Evolutionary conservation across 2,329 filamentous ascomycete genomes (phyloP).

Genomic region (Alternaria sp.): DNA sequence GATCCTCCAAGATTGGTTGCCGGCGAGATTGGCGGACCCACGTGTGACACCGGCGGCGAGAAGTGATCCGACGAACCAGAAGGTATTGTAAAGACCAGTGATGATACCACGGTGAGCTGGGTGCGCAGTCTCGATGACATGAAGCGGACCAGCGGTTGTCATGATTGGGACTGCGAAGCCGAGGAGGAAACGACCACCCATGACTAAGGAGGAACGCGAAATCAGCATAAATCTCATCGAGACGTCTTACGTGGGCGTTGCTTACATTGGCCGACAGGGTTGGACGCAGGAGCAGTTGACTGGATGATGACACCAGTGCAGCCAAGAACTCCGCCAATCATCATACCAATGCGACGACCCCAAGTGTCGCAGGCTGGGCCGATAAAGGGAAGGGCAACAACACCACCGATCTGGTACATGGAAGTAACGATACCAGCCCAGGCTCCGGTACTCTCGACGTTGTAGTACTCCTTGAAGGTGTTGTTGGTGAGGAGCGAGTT

Average conservation of each 20-base stretch:
- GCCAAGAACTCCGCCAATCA: conserved; percentile 59
- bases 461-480: conserved; percentile 52
- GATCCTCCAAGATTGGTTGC: conserved; percentile 29
- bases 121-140: conserved; percentile 66
- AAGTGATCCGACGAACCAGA: conserved; percentile 52
- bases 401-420: conserved; percentile 58
- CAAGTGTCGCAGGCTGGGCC: conserved; percentile 56
- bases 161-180: conserved; percentile 66
- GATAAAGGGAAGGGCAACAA: conserved; percentile 55
- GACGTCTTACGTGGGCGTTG: not conserved
- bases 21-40: conserved; percentile 23
- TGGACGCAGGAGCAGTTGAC: conserved; percentile 51
- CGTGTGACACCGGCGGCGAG: conserved; percentile 36
- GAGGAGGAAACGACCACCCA: conserved; percentile 64
- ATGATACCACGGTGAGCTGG: conserved; percentile 62
- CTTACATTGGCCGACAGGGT: conserved; percentile 49
- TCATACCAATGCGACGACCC: conserved; percentile 55
- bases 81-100: conserved; percentile 53
- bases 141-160: conserved; percentile 63
- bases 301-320: conserved; percentile 58
- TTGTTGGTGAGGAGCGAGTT: conserved; percentile 57
- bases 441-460: conserved; percentile 50
- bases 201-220: conserved; percentile 41
- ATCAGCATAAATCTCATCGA: not conserved
- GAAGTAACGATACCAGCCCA: conserved; percentile 55